These are phyloP conservation scores for Lepiota brunneoincarnata DNA, from an alignment of 768 basidiomycete species.

Conservation along the genomic window DNA sequence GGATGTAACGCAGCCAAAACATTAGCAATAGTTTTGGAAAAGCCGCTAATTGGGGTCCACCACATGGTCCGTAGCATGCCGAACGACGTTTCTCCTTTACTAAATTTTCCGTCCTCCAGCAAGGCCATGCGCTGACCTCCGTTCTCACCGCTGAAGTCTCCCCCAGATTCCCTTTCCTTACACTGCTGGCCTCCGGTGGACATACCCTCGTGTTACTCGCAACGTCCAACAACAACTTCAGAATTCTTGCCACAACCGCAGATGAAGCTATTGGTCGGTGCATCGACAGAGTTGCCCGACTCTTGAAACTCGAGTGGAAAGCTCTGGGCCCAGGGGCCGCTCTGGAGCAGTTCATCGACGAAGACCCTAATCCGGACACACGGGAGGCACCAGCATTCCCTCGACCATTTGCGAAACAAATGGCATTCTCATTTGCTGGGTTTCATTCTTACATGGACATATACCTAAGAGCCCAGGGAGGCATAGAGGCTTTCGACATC, in stretches of 20 bases:
- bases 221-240: conserved; percentile 52
- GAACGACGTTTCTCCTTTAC: neutral
- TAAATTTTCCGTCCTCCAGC: conserved; percentile 41
- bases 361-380: conserved; percentile 23
- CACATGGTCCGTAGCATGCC: conserved; percentile 71
- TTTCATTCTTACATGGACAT: conserved; percentile 72
- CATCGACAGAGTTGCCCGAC: conserved; percentile 80
- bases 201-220: conserved; percentile 88
- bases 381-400: conserved; percentile 39
- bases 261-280: conserved; percentile 78
- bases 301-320: conserved; percentile 65
- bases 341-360: conserved; percentile 67
- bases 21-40: conserved; percentile 71
- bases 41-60: conserved; percentile 88
- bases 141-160: conserved; percentile 53
- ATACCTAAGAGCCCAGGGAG: conserved; percentile 42
- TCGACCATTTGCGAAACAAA: conserved; percentile 45
- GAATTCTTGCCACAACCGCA: conserved; percentile 67
- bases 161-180: conserved; percentile 82
- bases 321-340: conserved; percentile 73
- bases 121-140: conserved; percentile 89
- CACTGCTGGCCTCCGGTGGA: conserved; percentile 89
- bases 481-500: conserved; percentile 37
- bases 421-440: conserved; percentile 79
- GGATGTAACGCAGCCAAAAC: conserved; percentile 83